Evolutionary conservation across 352 stramenopile genomes (phyloP).

Genomic region (Phytophthora kernoviae): DNA sequence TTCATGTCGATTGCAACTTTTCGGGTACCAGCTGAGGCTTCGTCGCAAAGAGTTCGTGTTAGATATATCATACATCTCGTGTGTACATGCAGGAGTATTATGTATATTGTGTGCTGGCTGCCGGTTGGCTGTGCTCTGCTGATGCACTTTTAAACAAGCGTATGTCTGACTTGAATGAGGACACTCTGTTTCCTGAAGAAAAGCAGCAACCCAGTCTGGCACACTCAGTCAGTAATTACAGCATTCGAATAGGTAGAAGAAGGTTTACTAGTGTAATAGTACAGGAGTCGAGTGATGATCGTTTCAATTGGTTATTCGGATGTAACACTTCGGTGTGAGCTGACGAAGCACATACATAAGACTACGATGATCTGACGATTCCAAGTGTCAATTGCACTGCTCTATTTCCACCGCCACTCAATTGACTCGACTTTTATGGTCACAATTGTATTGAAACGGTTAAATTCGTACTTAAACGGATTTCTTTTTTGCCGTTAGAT

Average conservation of each 20-base stretch:
- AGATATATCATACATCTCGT: too few relatives aligned
- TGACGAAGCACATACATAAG: constrained; percentile 79
- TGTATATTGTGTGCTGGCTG: neutral
- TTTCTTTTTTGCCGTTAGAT: too few relatives aligned
- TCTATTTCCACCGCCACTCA: too few relatives aligned
- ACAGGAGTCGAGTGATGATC: constrained; percentile 74
- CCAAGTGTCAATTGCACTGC: too few relatives aligned
- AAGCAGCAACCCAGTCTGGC: constrained; percentile 17
- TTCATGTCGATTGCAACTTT: constrained; percentile 91
- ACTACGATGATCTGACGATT: constrained; percentile 90
- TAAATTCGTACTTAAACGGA: neutral
- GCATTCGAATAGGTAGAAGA: too few relatives aligned
- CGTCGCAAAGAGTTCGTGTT: constrained; percentile 17
- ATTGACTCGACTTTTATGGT: too few relatives aligned
- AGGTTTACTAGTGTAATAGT: too few relatives aligned
- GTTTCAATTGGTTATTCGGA: constrained; percentile 57
- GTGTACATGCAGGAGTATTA: constrained; percentile 5
- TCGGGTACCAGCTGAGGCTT: constrained; percentile 90
- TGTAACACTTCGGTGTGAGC: constrained; percentile 48
- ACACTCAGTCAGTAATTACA: neutral
- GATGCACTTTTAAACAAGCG: constrained; percentile 83
- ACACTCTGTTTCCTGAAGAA: constrained; percentile 61
- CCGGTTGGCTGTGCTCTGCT: constrained; percentile 38
- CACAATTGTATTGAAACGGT: neutral
- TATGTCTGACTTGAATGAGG: constrained; percentile 88